phyloP scores from a whole-genome alignment of 176 grass and related monocot genomes.

The Aegilops longissima region DNA sequence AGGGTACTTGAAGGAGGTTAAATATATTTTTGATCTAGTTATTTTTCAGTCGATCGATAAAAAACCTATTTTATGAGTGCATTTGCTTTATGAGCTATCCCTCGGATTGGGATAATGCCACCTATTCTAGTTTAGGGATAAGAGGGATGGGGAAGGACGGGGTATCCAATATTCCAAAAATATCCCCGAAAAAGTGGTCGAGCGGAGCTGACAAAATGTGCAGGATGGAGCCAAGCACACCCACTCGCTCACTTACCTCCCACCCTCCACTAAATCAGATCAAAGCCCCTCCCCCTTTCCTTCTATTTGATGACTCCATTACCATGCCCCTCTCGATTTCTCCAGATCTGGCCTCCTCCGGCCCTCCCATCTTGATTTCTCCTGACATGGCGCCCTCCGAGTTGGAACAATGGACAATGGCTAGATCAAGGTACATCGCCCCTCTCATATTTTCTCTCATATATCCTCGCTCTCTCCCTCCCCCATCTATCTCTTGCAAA shows the following conservation, averaged over 20 bases:
- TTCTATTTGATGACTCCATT: neutral
- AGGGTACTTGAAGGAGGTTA: no score
- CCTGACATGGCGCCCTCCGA: neutral
- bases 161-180: no score
- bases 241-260: neutral
- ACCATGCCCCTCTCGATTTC: neutral
- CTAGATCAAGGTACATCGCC: neutral
- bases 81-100: no score
- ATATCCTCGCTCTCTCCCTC: neutral
- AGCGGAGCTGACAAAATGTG: neutral
- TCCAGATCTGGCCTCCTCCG: neutral
- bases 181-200: no score
- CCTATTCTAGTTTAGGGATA: no score
- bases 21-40: no score
- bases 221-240: neutral
- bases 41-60: no score
- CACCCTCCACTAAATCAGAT: neutral
- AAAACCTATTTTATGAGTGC: no score
- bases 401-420: neutral
- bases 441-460: neutral
- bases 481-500: no score
- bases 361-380: neutral
- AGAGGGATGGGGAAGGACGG: no score
- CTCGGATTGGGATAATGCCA: no score
- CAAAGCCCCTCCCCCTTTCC: neutral